Base-by-base conservation (phyloP, 805 yeast genomes). In the Metschnikowia amazonensis region DNA sequence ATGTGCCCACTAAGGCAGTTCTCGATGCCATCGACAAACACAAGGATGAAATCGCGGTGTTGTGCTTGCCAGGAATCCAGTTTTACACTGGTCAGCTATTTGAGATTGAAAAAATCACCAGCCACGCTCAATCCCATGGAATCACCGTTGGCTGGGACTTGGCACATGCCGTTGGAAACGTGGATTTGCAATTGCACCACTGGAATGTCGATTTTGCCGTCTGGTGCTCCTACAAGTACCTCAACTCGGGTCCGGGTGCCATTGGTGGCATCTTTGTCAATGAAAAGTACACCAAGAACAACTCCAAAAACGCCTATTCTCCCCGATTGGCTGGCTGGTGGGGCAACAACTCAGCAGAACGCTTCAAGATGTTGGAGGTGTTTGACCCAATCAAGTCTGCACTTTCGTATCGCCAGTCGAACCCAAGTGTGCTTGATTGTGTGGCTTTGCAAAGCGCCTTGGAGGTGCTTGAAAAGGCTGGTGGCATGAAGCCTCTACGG, bases 301-400 rank as follows among this genome's bases (percentile, higher is more conserved):
- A 66, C 38, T 51, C 69, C 11, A 49, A 48, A 13, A 56, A 57
- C 9, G 57, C 58, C 17, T 73, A 69, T 55, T 55, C 72, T 31
- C 86, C 96, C 1, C 71, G 97, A 49, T 69, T 88, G 42, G 95
- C 96, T 0, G 98, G 98, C 0, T 90, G 98, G 98, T 90, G 97
- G 97, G 97, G 97, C 1, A 90, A 89, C 59, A 81, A 84, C 54
- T 70, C 83, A 0, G 55, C 57, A 1, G 79, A 79, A 29, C 67
- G 98, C 50, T 90, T 90, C 64, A 73, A 81, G 56, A 90, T 90
- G 98, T 59, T 76, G 46, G 90, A 84, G 58, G 56, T 71, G 24
- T 90, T 88, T 56, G 83, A 82, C 44, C 96, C 97, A 0, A 85
- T 86, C 23, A 68, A 74, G n/a, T 84, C 94, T 29, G 98, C 97